Evolutionary conservation across 192 early-diverging fungal genomes (phyloP), one percentile per base, ranked within the genome.

Genomic region (Backusella tuberculispora): DNA sequence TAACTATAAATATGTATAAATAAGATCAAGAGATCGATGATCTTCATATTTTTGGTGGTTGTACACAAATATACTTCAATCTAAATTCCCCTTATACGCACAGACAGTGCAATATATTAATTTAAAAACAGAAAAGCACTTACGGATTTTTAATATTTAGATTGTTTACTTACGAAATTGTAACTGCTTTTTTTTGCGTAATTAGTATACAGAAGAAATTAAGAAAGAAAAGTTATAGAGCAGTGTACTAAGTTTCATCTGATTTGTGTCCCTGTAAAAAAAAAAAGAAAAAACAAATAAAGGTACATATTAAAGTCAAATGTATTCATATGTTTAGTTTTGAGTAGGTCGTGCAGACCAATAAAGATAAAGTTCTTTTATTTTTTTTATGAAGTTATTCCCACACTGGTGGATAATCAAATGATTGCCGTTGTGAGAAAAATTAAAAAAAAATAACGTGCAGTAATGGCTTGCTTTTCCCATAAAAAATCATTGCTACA

Each of bases 391-490:
- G 53, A 12, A 60, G 21, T 24, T 13, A 26, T 60, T 60, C 53
- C 53, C 53, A 60, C 53, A 60, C 21, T 60, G 53, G 53, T 24
- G 21, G 21, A 13, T 13, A 24, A 60, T 60, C 53, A 60, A 60
- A 60, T 60, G 53, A 60, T 60, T 60, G 8, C 9, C 24, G 53
- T 60, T 60, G 53, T 60, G 53, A 60, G 53, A 60, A 60, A 60
- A 60, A 13, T 26, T 60, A 24, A 60, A 26, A 10, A 60, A 60
- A 10, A 60, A 60, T 60, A 60, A 60, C 53, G 53, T 60, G 53
- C 53, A 60, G 53, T 60, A 9, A 24, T 26, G 7, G 7, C 8
- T 60, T 19, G 12, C 53, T 60, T 60, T 60, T 60, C 53, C 53
- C 53, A 60, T 60, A 60, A 53, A 60, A 24, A 24, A 24, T 60